A percentile compares a stretch with the other conserved stretches of the same genome.
These are phyloP conservation scores for Hypholoma fasciculare DNA, from an alignment of 768 basidiomycete species.

Conservation along the genomic window DNA sequence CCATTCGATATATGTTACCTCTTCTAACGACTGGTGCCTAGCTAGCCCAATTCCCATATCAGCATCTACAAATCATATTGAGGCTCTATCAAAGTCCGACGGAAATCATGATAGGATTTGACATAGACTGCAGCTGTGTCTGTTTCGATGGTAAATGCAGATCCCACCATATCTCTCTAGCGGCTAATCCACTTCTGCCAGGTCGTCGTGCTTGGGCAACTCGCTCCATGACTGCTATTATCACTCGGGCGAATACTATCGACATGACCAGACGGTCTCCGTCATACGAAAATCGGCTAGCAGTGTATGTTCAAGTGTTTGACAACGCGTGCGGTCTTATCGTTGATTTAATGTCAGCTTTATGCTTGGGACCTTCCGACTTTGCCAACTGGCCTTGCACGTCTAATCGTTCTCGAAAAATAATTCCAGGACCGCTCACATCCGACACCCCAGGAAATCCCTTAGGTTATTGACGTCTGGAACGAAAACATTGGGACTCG, in stretches of 20 bases:
- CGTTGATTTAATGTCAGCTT: not conserved
- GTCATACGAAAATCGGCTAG: constrained; percentile 49
- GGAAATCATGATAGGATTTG: constrained; percentile 51
- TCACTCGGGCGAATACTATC: constrained; percentile 47
- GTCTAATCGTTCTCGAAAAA: not conserved
- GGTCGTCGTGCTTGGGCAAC: too few species aligned
- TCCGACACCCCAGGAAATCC: not conserved
- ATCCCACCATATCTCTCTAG: too few species aligned
- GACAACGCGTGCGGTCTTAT: not conserved
- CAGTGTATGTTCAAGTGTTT: not conserved
- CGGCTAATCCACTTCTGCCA: constrained; percentile 13
- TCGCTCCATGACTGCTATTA: too few species aligned
- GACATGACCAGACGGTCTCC: constrained; percentile 51
- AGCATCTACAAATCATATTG: constrained; percentile 46
- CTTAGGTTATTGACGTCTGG: not conserved
- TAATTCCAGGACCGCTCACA: not conserved
- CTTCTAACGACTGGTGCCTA: not conserved
- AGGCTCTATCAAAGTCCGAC: constrained; percentile 48
- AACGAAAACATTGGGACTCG: not conserved
- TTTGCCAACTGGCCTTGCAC: not conserved
- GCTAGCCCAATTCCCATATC: constrained; percentile 7
- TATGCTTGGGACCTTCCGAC: not conserved
- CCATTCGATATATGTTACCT: not conserved
- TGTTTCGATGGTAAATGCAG: constrained; percentile 13
- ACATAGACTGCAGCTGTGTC: constrained; percentile 47